phyloP scores from a whole-genome alignment of 441 rosid genomes.

The Sinapis alba region DNA sequence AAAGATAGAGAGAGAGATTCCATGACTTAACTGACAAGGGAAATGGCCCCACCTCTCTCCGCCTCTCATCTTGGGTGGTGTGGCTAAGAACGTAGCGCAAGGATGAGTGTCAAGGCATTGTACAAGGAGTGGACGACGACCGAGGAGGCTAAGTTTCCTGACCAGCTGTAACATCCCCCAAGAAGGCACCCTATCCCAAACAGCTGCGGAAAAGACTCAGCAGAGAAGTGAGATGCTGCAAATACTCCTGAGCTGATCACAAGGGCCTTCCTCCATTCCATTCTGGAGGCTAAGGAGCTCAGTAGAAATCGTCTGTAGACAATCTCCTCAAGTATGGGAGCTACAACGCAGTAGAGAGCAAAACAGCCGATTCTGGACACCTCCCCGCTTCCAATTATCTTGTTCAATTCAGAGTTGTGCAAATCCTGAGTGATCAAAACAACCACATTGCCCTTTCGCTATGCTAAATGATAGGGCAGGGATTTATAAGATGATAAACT shows the following conservation, averaged over 20 bases:
- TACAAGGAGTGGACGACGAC: conserved; percentile 70
- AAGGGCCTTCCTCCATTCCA: conserved; percentile 69
- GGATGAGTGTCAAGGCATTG: conserved; percentile 62
- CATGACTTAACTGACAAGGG: conserved; percentile 3
- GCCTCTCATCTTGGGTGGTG: neutral
- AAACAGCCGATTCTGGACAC: conserved; percentile 55
- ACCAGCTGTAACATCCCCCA: conserved; percentile 76
- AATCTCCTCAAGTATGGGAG: conserved; percentile 78
- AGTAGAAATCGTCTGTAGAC: conserved; percentile 82
- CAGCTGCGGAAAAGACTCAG: conserved; percentile 60
- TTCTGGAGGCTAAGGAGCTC: conserved; percentile 57
- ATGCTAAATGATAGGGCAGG: conserved; percentile 6
- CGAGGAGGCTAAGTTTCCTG: conserved; percentile 69
- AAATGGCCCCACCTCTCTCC: neutral
- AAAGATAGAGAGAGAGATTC: neutral
- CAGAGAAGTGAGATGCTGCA: conserved; percentile 77
- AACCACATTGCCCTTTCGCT: neutral
- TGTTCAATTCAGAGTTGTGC: conserved; percentile 51
- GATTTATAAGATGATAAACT: neutral
- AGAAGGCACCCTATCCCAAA: conserved; percentile 68
- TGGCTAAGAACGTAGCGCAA: conserved; percentile 1
- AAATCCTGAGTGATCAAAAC: conserved; percentile 48
- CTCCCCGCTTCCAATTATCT: conserved; percentile 57
- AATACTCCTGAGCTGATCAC: conserved; percentile 66
- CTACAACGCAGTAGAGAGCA: conserved; percentile 58